Evolutionary conservation across 495 filamentous ascomycete species (phyloP).

Genomic region (Penicillium atrosanguineum): DNA sequence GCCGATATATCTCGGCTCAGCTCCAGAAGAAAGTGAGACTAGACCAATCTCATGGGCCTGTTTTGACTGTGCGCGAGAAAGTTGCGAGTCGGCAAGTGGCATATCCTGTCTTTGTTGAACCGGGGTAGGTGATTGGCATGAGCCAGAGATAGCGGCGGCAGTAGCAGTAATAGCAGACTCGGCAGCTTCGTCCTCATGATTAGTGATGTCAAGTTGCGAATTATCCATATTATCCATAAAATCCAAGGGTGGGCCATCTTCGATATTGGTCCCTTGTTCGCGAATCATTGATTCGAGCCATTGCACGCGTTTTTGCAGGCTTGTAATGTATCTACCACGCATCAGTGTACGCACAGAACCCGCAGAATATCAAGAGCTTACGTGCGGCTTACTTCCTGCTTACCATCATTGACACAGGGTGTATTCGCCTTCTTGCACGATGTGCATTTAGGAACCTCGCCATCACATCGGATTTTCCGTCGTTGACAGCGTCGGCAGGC

Average conservation of each 20-base stretch:
- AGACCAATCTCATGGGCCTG: conserved; percentile 40
- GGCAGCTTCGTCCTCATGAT: neutral
- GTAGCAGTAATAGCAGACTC: neutral
- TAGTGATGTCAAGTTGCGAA: neutral
- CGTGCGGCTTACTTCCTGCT: conserved; percentile 39
- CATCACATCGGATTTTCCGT: conserved; percentile 26
- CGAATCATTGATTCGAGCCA: conserved; percentile 43
- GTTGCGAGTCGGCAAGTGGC: neutral
- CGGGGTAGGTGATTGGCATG: neutral
- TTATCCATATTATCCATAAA: conserved; percentile 3
- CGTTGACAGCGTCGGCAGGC: conserved; percentile 38
- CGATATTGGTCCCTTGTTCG: conserved; percentile 29
- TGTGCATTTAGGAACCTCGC: conserved; percentile 27
- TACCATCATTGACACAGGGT: conserved; percentile 42
- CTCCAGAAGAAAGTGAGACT: conserved; percentile 36
- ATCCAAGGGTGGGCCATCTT: conserved; percentile 18
- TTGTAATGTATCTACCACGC: conserved; percentile 34
- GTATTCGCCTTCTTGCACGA: conserved; percentile 39
- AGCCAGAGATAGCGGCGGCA: neutral
- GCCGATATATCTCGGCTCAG: conserved; percentile 38
- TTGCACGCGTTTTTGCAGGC: conserved; percentile 37
- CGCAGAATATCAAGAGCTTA: conserved; percentile 11
- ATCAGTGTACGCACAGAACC: conserved; percentile 1
- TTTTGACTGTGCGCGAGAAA: conserved; percentile 15
- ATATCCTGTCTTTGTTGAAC: conserved; percentile 5